Percentiles rank a stretch among this genome's conserved stretches.
Evolutionary conservation across 305 asterid species (phyloP).

Genomic region (Lippia alba): DNA sequence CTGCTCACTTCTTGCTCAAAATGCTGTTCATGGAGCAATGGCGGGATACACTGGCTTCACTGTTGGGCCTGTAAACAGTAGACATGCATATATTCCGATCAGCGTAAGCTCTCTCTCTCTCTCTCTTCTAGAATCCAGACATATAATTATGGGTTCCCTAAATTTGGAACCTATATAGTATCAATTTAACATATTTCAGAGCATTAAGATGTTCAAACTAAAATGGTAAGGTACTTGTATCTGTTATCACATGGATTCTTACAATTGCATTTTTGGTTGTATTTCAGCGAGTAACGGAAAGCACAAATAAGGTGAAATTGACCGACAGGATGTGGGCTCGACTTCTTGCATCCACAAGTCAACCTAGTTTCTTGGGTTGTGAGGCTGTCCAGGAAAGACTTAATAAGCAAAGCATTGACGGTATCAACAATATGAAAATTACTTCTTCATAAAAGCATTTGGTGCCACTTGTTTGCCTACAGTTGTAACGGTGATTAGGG

Average conservation of each 20-base stretch:
- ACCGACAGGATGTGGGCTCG: constrained; percentile 98
- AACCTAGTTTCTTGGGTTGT: constrained; percentile 70
- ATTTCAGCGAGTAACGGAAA: constrained; percentile 82
- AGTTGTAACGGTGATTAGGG: constrained; percentile 10
- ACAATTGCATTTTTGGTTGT: constrained; percentile 10
- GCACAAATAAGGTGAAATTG: constrained; percentile 64
- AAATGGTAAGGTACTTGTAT: constrained; percentile 1
- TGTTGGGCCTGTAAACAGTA: constrained; percentile 90
- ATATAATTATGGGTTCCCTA: not conserved
- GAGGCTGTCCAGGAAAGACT: constrained; percentile 57
- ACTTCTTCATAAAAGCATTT: constrained; percentile 46
- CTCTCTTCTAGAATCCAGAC: not conserved
- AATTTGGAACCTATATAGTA: constrained; percentile 10
- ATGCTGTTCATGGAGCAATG: constrained; percentile 97
- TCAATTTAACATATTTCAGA: not conserved
- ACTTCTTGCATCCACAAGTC: constrained; percentile 90
- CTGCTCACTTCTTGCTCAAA: constrained; percentile 97
- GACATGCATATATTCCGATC: constrained; percentile 91
- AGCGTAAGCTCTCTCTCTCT: constrained; percentile 53
- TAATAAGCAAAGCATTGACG: constrained; percentile 52
- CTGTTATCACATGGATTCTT: constrained; percentile 2
- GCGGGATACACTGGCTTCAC: constrained; percentile 96
- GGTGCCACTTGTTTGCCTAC: not conserved
- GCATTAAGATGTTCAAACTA: not conserved
- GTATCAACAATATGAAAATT: constrained; percentile 47